These are phyloP conservation scores for Apiotrichum mycotoxinovorans DNA, from an alignment of 1,284 basidiomycete species.

Conservation along the genomic window DNA sequence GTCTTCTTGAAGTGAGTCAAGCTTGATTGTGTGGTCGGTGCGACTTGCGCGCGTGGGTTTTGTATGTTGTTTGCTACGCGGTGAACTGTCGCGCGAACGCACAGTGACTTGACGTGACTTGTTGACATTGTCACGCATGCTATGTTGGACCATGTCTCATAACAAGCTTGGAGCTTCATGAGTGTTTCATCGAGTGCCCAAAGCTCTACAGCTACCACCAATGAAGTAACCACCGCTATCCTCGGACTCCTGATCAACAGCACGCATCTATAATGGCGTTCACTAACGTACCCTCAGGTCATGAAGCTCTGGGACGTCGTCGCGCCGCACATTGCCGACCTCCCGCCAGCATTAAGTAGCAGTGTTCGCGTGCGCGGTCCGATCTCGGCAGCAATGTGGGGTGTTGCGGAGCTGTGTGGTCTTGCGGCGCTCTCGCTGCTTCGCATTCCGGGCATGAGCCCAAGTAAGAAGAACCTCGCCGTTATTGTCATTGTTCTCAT, in stretches of 20 bases:
- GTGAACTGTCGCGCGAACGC: no score
- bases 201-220: no score
- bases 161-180: no score
- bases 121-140: no score
- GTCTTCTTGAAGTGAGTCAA: slow-evolving; percentile 37
- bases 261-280: not conserved
- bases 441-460: slow-evolving; percentile 40
- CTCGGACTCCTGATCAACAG: not conserved
- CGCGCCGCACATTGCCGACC: slow-evolving; percentile 29
- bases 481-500: slow-evolving; percentile 19
- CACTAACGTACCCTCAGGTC: slow-evolving; percentile 20
- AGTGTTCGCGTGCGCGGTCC: slow-evolving; percentile 27
- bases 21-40: no score
- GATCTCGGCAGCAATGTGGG: slow-evolving; percentile 31
- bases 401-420: slow-evolving; percentile 23
- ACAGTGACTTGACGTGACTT: no score
- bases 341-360: slow-evolving; percentile 34
- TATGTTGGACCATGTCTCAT: no score
- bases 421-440: slow-evolving; percentile 29
- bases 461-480: slow-evolving; percentile 22
- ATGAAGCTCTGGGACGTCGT: slow-evolving; percentile 48
- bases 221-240: no score
- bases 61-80: not conserved
- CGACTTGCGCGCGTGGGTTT: not conserved
- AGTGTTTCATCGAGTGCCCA: no score